Base-by-base conservation (phyloP, 495 filamentous ascomycete genomes). In the Aspergillus bertholletiae region DNA sequence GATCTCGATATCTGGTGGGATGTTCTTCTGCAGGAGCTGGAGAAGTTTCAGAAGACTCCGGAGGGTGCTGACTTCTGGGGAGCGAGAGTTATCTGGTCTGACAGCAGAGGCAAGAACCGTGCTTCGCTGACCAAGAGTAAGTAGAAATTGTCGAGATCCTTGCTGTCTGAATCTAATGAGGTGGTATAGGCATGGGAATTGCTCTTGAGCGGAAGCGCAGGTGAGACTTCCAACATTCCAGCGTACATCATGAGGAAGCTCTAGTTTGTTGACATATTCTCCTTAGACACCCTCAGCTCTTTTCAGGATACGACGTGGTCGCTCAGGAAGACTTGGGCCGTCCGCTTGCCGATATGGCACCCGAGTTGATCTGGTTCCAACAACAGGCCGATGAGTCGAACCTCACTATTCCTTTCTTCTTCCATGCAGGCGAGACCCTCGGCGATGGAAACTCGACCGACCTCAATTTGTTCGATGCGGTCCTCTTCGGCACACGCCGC, bases 381-480 rank as follows among this genome's bases (percentile, higher is more conserved):
- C 24, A 62, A 35, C 62, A 62, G 27, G 45, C 44, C 11, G 40
- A 55, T 11, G 18, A 24, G 7, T 26, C 53, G 7, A 58, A 60
- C 15, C 48, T 65, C 21, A 54, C 50, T 1, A 52, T 65, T 23
- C 62, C 62, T 0, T 62, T 54, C 28, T 62, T 65, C 49, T 60
- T 65, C 54, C 62, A 65, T 18, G 62, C 62, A 0, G 62, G 62
- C 24, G 62, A 65, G 47, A 60, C 56, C 0, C 56, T 65, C 0
- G 62, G 59, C 1, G 62, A 65, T 43, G 59, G 62, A 1, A 58
- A 62, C 48, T 57, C 59, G 1, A 65, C 62, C 6, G 62, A 65
- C 18, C 34, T 44, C 5, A 65, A 65, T 22, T 37, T 65, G 28
- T 55, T 62, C 8, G 62, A 65, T 30, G 62, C 62, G 0, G 26